Percentiles rank a stretch among this genome's conserved stretches.
Conservation (phyloP, 2,329 filamentous ascomycete genomes). For the Fusarium humuli region DNA sequence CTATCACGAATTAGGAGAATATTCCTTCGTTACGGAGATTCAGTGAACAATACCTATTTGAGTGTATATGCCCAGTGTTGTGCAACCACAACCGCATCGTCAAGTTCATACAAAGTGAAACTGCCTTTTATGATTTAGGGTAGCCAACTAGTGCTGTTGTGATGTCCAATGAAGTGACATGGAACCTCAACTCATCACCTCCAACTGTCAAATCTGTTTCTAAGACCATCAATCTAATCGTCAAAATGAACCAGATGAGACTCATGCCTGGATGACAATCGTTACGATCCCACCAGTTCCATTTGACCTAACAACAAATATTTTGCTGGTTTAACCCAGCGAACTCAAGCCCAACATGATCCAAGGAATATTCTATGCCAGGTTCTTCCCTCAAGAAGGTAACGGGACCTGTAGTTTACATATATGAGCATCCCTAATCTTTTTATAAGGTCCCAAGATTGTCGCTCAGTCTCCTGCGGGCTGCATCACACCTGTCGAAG, state of each 20-base stretch:
- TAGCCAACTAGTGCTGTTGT: slow-evolving; percentile 6
- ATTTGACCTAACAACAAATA: too few relatives aligned
- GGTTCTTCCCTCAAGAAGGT: slow-evolving; percentile 76
- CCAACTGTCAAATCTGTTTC: background rate
- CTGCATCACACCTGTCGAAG: slow-evolving; percentile 64
- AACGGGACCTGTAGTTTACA: slow-evolving; percentile 15
- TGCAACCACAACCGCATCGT: background rate
- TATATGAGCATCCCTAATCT: background rate
- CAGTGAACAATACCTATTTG: background rate
- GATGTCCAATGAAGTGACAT: background rate
- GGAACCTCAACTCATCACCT: slow-evolving; percentile 6
- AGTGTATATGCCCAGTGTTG: background rate
- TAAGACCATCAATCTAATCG: background rate
- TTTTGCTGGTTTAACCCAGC: slow-evolving; percentile 19
- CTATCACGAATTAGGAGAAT: background rate
- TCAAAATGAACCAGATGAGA: background rate
- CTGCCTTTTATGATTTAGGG: slow-evolving; percentile 14
- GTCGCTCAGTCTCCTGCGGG: slow-evolving; percentile 72
- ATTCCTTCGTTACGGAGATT: background rate
- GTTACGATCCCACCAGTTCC: too few relatives aligned
- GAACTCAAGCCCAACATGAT: slow-evolving; percentile 63
- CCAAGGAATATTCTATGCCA: slow-evolving; percentile 76
- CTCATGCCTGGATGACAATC: background rate
- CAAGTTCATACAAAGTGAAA: background rate
- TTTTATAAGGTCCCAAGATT: slow-evolving; percentile 66